phyloP scores from a whole-genome alignment of 75 land plant species.

The Gnetum montanum region DNA sequence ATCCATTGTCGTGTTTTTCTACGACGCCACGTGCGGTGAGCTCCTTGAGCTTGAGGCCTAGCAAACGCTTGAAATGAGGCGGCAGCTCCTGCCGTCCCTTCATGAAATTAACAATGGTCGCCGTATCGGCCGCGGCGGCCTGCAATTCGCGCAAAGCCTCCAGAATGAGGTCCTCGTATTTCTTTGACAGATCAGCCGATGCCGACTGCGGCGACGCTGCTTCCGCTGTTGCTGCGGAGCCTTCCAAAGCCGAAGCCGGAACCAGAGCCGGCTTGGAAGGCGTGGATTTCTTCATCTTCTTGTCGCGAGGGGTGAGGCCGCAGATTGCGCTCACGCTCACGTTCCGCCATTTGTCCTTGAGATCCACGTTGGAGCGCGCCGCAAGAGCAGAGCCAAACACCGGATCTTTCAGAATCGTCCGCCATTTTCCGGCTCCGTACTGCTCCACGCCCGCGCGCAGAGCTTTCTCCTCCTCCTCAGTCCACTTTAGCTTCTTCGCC shows the following conservation, averaged over 20 bases:
- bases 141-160: conserved; percentile 60
- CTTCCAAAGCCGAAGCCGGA: neutral
- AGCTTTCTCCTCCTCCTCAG: conserved; percentile 57
- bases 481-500: conserved; percentile 69
- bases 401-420: conserved; percentile 51
- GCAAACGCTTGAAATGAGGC: conserved; percentile 38
- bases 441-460: conserved; percentile 48
- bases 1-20: conserved; percentile 60
- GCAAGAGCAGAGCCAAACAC: conserved; percentile 39
- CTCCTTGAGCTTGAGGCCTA: conserved; percentile 51
- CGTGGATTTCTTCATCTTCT: too few relatives aligned
- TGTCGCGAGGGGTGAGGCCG: conserved; percentile 26
- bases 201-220: neutral
- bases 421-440: conserved; percentile 63
- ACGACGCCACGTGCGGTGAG: conserved; percentile 36
- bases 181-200: neutral
- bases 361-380: conserved; percentile 65
- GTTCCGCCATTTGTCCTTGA: conserved; percentile 94
- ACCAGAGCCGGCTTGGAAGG: conserved; percentile 9
- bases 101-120: conserved; percentile 50
- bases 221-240: conserved; percentile 2
- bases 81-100: conserved; percentile 76
- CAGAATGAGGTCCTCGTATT: conserved; percentile 57
- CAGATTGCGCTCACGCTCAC: conserved; percentile 34
- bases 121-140: conserved; percentile 63